Base-by-base conservation (phyloP, 805 yeast species). In the Suhomyces xylopsoci region DNA sequence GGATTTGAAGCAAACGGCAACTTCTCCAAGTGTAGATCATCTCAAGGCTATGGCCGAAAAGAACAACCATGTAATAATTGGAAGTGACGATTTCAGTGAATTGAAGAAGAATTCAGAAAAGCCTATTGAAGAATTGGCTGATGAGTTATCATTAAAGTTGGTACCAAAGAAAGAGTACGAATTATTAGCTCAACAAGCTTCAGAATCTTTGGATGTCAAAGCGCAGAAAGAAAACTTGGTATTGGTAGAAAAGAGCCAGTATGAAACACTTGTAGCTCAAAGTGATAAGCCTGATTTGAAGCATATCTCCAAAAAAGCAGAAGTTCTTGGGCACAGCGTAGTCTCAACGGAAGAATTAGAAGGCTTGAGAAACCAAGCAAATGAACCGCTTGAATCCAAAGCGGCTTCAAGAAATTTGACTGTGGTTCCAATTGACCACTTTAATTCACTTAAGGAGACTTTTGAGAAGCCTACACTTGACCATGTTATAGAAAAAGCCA, bases 351-450 rank as follows among this genome's bases (percentile, higher is more conserved):
- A 38, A 38, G 42, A 38, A 9, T 38, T 38, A 19, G 42, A 17
- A 19, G 12, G 12, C 3, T 60, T 86, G 10, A 84, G 86, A 14
- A 76, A 78, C 25, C 73, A 80, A 48, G 62, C 62, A 1, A 54
- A 47, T 41, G 56, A 57, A 48, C 15, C 62, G 10, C 51, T 64
- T 32, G 61, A 61, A 38, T 48, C 54, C 14, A 59, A 54, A 32
- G 66, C 64, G 5, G 22, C 46, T 1, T 32, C 47, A 3, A 50
- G 30, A 8, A 55, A 58, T 26, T 56, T 62, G 65, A 55, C 55
- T 50, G 57, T 65, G 24, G 52, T 67, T 3, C 20, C 45, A 36
- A 26, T 20, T 17, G 14, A 12, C 3, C 42, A 45, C 7, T 44
- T 45, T n/a, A 22, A 46, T 4, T 14, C 45, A 3, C 32, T 51